Evolutionary conservation across 495 filamentous ascomycete genomes (phyloP).

Genomic region (Aspergillus nanangensis): DNA sequence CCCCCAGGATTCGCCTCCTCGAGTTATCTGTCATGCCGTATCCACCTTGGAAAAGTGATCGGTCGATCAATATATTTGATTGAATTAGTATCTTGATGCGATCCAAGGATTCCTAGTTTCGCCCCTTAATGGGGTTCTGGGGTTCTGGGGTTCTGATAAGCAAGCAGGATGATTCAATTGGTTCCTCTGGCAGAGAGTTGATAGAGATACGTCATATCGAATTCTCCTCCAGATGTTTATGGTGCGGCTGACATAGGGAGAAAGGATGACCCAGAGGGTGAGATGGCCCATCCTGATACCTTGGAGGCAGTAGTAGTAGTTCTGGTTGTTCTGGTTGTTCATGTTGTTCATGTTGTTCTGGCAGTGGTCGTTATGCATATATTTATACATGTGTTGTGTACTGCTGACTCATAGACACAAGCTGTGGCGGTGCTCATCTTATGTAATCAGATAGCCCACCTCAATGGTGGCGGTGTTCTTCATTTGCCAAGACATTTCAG

Average conservation of each 20-base stretch:
- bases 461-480: conserved; percentile 23
- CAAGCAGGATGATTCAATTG: not conserved
- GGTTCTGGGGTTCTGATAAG: not conserved
- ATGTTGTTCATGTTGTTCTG: too few species aligned
- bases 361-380: too few species aligned
- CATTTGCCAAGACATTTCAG: too few species aligned
- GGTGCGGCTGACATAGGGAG: not conserved
- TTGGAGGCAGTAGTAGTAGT: too few species aligned
- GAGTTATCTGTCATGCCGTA: not conserved
- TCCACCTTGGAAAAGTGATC: not conserved
- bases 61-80: not conserved
- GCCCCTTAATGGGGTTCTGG: not conserved
- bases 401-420: too few species aligned
- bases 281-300: too few species aligned
- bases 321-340: too few species aligned
- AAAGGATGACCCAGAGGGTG: too few species aligned
- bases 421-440: too few species aligned
- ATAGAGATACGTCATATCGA: not conserved
- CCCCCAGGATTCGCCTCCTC: not conserved
- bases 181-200: not conserved
- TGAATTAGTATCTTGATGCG: not conserved
- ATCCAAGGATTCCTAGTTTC: not conserved
- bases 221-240: not conserved
- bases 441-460: not conserved
- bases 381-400: too few species aligned